phyloP scores from a whole-genome alignment of 768 basidiomycete species.

The Tephrocybe rancida region DNA sequence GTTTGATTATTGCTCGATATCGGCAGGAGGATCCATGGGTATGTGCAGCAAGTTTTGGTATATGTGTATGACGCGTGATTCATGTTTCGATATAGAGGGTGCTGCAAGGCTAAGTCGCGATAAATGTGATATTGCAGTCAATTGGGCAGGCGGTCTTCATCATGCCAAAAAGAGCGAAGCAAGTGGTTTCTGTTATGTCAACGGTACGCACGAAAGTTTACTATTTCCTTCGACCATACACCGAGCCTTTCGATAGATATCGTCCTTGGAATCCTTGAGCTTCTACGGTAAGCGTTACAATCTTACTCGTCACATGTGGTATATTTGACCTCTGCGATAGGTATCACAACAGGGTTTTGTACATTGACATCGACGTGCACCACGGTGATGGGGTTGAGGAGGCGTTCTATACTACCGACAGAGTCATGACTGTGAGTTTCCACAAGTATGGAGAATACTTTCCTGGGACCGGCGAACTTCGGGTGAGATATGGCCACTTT shows the following conservation, averaged over 20 bases:
- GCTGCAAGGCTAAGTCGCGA: constrained; percentile 93
- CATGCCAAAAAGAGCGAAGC: constrained; percentile 99
- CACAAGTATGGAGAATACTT: constrained; percentile 99
- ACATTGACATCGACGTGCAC: constrained; percentile 98
- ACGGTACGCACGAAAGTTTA: constrained; percentile 53
- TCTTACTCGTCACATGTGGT: background rate
- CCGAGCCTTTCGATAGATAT: constrained; percentile 62
- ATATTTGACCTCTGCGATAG: constrained; percentile 35
- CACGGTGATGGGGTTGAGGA: constrained; percentile 99
- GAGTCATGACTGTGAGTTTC: constrained; percentile 98
- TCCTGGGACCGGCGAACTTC: constrained; percentile 96
- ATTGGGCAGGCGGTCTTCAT: constrained; percentile 98
- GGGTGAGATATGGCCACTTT: constrained; percentile 49
- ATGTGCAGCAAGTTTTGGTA: constrained; percentile 25
- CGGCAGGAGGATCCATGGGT: constrained; percentile 99
- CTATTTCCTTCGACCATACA: background rate
- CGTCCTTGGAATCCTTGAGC: constrained; percentile 93
- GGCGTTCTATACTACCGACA: constrained; percentile 98
- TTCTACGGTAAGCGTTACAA: constrained; percentile 65
- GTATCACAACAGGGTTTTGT: constrained; percentile 92
- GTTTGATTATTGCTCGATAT: constrained; percentile 99
- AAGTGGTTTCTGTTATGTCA: constrained; percentile 98
- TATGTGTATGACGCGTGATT: constrained; percentile 1
- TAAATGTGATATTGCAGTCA: constrained; percentile 98
- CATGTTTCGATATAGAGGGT: constrained; percentile 80